Percentiles rank a stretch among this genome's conserved stretches.
Conservation (phyloP, 2,329 filamentous ascomycete species). For the Fusarium oligoseptatum region DNA sequence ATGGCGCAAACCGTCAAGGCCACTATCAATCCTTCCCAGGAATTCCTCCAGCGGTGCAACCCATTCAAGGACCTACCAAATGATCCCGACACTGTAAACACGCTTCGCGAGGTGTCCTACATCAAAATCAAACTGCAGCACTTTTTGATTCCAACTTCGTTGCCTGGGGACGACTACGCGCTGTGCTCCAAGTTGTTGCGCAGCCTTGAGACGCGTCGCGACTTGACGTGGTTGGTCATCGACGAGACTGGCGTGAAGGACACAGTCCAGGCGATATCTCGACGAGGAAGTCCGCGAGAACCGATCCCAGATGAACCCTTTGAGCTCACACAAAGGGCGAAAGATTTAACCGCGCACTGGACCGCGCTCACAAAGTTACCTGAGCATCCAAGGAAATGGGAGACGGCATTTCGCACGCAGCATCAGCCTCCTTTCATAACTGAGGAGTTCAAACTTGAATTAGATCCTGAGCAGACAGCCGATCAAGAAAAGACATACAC, state of each 20-base stretch:
- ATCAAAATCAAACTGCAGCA: slow-evolving; percentile 22
- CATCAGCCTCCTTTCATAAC: slow-evolving; percentile 9
- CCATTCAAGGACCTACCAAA: slow-evolving; percentile 26
- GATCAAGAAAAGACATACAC: background rate
- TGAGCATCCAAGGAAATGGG: slow-evolving; percentile 26
- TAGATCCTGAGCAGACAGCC: background rate
- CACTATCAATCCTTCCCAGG: slow-evolving; percentile 12
- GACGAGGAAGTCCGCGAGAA: background rate
- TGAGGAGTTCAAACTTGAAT: background rate
- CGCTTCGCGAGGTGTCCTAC: slow-evolving; percentile 27
- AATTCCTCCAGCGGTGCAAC: slow-evolving; percentile 31
- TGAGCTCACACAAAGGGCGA: slow-evolving; percentile 9
- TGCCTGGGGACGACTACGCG: slow-evolving; percentile 28
- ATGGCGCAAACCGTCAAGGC: slow-evolving; percentile 22
- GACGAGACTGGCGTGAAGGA: slow-evolving; percentile 26
- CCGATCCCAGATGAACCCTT: slow-evolving; percentile 33
- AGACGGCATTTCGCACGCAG: slow-evolving; percentile 15
- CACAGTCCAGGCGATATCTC: slow-evolving; percentile 20
- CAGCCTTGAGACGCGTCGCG: slow-evolving; percentile 32
- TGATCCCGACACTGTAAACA: slow-evolving; percentile 23
- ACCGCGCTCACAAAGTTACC: slow-evolving; percentile 1
- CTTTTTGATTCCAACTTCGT: slow-evolving; percentile 23
- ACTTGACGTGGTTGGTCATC: slow-evolving; percentile 26
- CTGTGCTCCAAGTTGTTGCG: slow-evolving; percentile 27
- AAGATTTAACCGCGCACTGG: slow-evolving; percentile 27